Percentiles rank a stretch among this genome's conserved stretches.
These are phyloP conservation scores for Exophiala alcalophila DNA, from an alignment of 2,329 filamentous ascomycete genomes.

Conservation along the genomic window DNA sequence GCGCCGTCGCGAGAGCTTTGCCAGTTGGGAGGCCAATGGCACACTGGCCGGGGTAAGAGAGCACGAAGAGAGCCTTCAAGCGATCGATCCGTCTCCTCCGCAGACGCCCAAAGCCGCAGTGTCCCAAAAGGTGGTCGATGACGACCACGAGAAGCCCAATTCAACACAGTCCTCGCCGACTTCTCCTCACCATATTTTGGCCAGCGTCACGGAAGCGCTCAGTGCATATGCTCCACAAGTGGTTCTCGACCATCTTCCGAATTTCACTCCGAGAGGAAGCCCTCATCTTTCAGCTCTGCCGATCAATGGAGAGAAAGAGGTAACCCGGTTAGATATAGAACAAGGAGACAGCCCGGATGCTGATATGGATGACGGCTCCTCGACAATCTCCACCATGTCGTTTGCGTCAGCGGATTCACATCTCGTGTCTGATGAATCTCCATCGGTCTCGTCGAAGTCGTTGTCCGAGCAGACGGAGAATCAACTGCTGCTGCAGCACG, in stretches of 20 bases:
- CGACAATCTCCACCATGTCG: constrained; percentile 30
- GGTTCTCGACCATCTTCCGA: constrained; percentile 43
- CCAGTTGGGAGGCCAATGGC: constrained; percentile 31
- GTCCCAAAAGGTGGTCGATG: background rate
- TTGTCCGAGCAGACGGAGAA: constrained; percentile 17
- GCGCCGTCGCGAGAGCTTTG: constrained; percentile 26
- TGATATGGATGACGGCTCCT: constrained; percentile 27
- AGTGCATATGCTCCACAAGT: constrained; percentile 53
- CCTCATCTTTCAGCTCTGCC: constrained; percentile 2
- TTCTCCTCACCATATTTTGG: constrained; percentile 12
- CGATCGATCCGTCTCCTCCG: constrained; percentile 12
- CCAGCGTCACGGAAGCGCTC: constrained; percentile 41
- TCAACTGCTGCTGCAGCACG: constrained; percentile 33
- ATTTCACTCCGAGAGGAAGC: constrained; percentile 6
- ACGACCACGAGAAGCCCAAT: background rate
- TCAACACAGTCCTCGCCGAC: constrained; percentile 8
- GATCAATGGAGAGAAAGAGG: background rate
- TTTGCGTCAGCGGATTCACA: constrained; percentile 35
- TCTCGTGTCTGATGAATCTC: constrained; percentile 17
- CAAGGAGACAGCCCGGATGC: background rate
- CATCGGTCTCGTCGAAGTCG: constrained; percentile 22
- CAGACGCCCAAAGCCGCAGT: constrained; percentile 13
- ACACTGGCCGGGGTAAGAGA: constrained; percentile 31
- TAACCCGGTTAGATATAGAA: constrained; percentile 1
- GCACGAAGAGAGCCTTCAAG: constrained; percentile 14